These are phyloP conservation scores for Colletotrichum destructivum DNA, from an alignment of 2,329 filamentous ascomycete genomes.

Conservation along the genomic window DNA sequence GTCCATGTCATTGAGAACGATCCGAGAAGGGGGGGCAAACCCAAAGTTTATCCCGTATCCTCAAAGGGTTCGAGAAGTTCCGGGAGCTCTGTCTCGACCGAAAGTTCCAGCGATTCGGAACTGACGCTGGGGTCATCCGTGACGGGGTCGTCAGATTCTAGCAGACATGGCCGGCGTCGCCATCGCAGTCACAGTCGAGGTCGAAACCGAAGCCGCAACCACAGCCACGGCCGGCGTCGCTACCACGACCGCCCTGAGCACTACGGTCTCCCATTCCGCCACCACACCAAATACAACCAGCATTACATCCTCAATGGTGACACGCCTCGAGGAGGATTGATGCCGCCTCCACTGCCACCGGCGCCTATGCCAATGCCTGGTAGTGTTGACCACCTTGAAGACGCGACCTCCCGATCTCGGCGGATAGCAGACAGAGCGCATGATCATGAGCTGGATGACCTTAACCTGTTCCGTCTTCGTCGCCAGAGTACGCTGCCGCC, in stretches of 20 bases:
- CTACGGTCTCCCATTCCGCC: constrained; percentile 39
- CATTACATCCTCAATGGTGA: constrained; percentile 25
- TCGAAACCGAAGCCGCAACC: constrained; percentile 29
- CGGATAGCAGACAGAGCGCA: constrained; percentile 9
- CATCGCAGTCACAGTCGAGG: constrained; percentile 11
- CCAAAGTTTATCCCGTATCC: constrained; percentile 25
- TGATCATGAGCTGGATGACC: background rate
- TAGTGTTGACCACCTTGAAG: constrained; percentile 3
- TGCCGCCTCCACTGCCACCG: constrained; percentile 11
- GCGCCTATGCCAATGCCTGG: constrained; percentile 10
- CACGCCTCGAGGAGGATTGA: constrained; percentile 2
- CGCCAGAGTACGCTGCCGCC: constrained; percentile 13
- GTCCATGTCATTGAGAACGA: constrained; percentile 31
- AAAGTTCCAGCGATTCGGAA: constrained; percentile 20
- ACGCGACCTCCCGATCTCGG: constrained; percentile 16
- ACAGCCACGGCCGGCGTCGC: constrained; percentile 38
- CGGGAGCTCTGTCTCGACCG: constrained; percentile 17
- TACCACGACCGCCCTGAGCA: constrained; percentile 39
- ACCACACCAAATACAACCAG: constrained; percentile 29
- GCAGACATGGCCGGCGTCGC: constrained; percentile 24
- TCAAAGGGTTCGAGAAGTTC: constrained; percentile 43
- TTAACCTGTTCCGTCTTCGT: constrained; percentile 11
- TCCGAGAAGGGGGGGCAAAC: constrained; percentile 24
- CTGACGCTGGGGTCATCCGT: constrained; percentile 45
- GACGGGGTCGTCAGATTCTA: constrained; percentile 35